Base-by-base conservation (phyloP, 164 flowering plant genomes). In the Pachysandra terminalis region DNA sequence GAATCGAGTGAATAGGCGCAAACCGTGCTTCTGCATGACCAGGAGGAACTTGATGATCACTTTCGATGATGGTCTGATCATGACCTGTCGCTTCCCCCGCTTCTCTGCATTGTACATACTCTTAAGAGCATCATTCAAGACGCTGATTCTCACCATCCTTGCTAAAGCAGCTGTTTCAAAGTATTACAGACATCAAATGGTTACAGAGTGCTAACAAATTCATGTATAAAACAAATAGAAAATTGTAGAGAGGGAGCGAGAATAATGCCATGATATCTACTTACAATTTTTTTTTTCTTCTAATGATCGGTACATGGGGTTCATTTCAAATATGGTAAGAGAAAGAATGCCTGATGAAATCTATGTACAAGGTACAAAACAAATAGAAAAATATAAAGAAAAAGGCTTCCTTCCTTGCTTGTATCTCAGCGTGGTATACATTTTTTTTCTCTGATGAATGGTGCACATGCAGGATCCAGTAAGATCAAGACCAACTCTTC, bases 31-130 rank as follows among this genome's bases (percentile, higher is more conserved):
- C 71, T 86, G 90, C 90, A 86, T 86, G 57, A 86, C 88, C 53
- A 81, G 19, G 53, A 86, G 86, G 56, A 84, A 86, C 86, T 86
- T 86, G 75, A 84, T 78, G 69, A 84, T 82, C 56, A 86, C 90
- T 74, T 86, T 86, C 0, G 90, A 86, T 26, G 90, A 84, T 2
- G 90, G 90, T 73, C 90, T 84, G 73, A 86, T 86, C 88, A 86
- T 80, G 70, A 86, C 90, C 79, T 86, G 90, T 19, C 90, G 49
- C 61, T 86, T 86, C 7, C 90, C 90, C 25, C 87, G 71, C 74
- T 86, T 86, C 81, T 86, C 90, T 0, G 90, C 90, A 75, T 86
- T 86, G 66, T 81, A 86, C 87, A 84, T 86, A 85, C 90, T 79
- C 80, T 84, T 86, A 9, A 86, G 85, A 73, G 90, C 90, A 75